A percentile compares a stretch with the other conserved stretches of the same genome.
Evolutionary conservation across 202 grass and related monocot species (phyloP).

Genomic region (Zizania palustris): DNA sequence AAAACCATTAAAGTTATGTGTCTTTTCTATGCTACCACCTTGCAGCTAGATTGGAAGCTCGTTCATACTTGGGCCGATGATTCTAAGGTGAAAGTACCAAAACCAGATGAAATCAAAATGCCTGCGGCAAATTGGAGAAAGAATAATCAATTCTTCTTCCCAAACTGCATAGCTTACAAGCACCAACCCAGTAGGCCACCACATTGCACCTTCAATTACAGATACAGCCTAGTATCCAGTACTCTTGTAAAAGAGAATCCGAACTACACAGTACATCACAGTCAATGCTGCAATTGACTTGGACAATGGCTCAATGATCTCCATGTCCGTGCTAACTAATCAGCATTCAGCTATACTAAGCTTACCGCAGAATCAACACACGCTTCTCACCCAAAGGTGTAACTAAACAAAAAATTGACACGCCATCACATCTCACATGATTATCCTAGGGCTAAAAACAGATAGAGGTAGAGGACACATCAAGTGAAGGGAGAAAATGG

Average conservation of each 20-base stretch:
- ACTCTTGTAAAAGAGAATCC: background rate
- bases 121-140: background rate
- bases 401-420: background rate
- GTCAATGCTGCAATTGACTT: background rate
- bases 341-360: background rate
- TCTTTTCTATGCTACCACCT: background rate
- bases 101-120: background rate
- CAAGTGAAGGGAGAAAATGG: background rate
- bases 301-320: background rate
- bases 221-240: background rate
- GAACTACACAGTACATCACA: background rate
- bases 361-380: background rate
- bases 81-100: background rate
- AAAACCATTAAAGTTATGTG: background rate
- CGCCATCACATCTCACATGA: background rate
- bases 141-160: background rate
- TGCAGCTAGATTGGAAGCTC: background rate
- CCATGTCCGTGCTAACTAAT: background rate
- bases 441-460: background rate
- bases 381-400: background rate
- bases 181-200: background rate
- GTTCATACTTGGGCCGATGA: background rate
- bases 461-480: background rate
- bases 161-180: slow-evolving; percentile 5
- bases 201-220: background rate